Conservation (phyloP, 768 basidiomycete species). For the Amanita rubescens region DNA sequence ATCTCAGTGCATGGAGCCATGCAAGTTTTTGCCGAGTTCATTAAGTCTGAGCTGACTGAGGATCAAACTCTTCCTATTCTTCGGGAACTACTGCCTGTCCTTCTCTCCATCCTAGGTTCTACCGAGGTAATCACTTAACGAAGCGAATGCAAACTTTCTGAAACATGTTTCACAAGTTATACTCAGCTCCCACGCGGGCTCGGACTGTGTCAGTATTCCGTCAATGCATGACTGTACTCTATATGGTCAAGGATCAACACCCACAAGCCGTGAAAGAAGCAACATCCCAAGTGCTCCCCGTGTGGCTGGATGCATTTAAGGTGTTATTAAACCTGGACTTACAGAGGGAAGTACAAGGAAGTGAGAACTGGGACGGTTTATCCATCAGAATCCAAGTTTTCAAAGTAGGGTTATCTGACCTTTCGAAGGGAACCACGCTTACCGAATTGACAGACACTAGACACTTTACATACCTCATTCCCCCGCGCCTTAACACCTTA, state of each 20-base stretch:
- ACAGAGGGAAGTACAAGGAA: conserved; percentile 48
- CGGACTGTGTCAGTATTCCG: conserved; percentile 84
- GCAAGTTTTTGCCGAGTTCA: conserved; percentile 93
- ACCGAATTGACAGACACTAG: conserved; percentile 46
- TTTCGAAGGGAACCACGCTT: neutral
- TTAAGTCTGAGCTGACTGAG: conserved; percentile 86
- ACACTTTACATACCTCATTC: conserved; percentile 75
- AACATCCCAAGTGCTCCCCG: conserved; percentile 68
- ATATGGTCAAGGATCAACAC: conserved; percentile 93
- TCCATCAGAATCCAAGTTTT: conserved; percentile 78
- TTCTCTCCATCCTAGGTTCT: conserved; percentile 74
- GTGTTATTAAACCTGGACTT: conserved; percentile 64
- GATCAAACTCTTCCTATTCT: conserved; percentile 92
- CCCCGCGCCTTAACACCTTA: conserved; percentile 62
- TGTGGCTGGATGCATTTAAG: conserved; percentile 90
- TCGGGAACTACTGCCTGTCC: conserved; percentile 80
- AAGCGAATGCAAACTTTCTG: neutral
- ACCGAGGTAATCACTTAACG: conserved; percentile 44
- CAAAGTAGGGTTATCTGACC: conserved; percentile 47
- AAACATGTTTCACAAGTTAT: conserved; percentile 33
- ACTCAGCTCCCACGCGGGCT: conserved; percentile 77
- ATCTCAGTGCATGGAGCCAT: conserved; percentile 90
- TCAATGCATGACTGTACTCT: conserved; percentile 83
- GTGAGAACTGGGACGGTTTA: conserved; percentile 73
- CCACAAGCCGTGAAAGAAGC: conserved; percentile 84